Evolutionary conservation across 2,329 filamentous ascomycete species (phyloP).

Genomic region (Blastomyces parvus): DNA sequence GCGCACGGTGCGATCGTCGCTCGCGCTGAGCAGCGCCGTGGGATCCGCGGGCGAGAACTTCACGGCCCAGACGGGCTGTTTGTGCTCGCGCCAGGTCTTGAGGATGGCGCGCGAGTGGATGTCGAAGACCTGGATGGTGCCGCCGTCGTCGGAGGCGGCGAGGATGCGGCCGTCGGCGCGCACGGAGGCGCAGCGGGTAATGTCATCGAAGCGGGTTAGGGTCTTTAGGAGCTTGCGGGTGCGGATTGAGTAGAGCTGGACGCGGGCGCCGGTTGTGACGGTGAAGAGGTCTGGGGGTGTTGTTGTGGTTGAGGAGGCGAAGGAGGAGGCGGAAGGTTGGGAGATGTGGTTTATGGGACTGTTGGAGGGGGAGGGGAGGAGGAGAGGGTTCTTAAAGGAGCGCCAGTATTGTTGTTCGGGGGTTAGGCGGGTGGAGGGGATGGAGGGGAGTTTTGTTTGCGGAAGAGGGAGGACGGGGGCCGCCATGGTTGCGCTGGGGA

Average conservation of each 20-base stretch:
- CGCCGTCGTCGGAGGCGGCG: slow-evolving; percentile 83
- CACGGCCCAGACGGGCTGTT: slow-evolving; percentile 86
- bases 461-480: slow-evolving; percentile 72
- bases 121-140: slow-evolving; percentile 92
- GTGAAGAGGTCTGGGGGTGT: slow-evolving; percentile 61
- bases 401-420: slow-evolving; percentile 96
- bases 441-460: slow-evolving; percentile 71
- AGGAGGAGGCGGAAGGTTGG: slow-evolving; percentile 47
- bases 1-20: slow-evolving; percentile 85
- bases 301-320: slow-evolving; percentile 41
- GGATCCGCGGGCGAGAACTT: slow-evolving; percentile 84
- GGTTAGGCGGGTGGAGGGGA: slow-evolving; percentile 65
- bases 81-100: slow-evolving; percentile 90
- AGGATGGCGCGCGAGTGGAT: slow-evolving; percentile 80
- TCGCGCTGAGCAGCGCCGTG: slow-evolving; percentile 77
- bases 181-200: slow-evolving; percentile 81
- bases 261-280: slow-evolving; percentile 84
- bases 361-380: slow-evolving; percentile 82
- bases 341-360: slow-evolving; percentile 87
- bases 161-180: slow-evolving; percentile 80
- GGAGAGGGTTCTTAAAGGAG: slow-evolving; percentile 82
- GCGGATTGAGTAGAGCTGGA: slow-evolving; percentile 88
- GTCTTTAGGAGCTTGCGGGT: slow-evolving; percentile 89
- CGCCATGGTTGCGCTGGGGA: slow-evolving; percentile 55
- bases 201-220: slow-evolving; percentile 85